A percentile compares a stretch with the other conserved stretches of the same genome.
phyloP scores from a whole-genome alignment of 108 stramenopile species.

The Nannochloropsis salina region DNA sequence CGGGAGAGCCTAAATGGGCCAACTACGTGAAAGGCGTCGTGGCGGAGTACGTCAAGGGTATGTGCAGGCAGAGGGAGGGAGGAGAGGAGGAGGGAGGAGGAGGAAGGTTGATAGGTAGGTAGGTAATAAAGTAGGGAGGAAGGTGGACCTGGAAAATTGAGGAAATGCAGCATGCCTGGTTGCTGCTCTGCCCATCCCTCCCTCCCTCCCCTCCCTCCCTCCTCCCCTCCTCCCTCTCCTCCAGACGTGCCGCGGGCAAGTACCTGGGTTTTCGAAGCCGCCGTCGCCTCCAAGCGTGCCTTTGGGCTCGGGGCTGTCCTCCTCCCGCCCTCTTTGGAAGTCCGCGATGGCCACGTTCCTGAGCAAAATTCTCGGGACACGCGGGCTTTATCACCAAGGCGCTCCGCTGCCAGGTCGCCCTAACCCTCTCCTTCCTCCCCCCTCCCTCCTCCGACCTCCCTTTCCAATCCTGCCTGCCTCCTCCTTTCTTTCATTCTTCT shows the following conservation, averaged over 20 bases:
- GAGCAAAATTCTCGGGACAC: not conserved
- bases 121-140: not conserved
- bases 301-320: constrained; percentile 66
- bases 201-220: too few species aligned
- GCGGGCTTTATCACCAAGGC: constrained; percentile 33
- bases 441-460: not conserved
- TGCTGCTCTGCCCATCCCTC: too few species aligned
- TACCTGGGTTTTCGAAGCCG: too few species aligned
- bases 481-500: too few species aligned
- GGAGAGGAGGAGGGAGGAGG: not conserved
- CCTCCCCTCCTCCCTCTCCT: too few species aligned
- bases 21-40: constrained; percentile 84
- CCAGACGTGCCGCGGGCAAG: too few species aligned
- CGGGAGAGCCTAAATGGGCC: constrained; percentile 66
- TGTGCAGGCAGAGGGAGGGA: constrained; percentile 53
- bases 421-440: not conserved
- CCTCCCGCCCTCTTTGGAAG: not conserved
- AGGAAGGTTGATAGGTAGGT: too few species aligned
- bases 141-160: too few species aligned
- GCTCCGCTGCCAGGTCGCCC: constrained; percentile 36
- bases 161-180: too few species aligned
- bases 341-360: not conserved
- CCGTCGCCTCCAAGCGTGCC: too few species aligned
- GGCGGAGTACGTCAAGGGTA: constrained; percentile 61
- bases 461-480: too few species aligned